Conservation (phyloP, 805 yeast species). For the Sugiyamaella boreocaroliniensis region DNA sequence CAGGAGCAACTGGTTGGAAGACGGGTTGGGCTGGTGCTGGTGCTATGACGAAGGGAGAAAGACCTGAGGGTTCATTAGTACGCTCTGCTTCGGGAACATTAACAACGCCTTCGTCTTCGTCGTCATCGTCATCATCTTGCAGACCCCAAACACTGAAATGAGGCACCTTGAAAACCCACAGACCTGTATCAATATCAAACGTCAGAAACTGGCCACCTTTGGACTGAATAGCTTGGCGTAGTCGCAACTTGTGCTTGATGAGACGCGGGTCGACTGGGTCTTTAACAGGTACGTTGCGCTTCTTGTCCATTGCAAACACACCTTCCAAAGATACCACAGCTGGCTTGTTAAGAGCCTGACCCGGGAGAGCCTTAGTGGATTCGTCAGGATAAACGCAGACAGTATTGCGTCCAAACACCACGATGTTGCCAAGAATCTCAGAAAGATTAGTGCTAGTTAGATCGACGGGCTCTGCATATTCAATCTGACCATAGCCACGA, state of each 20-base stretch:
- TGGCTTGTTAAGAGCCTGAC: constrained; percentile 73
- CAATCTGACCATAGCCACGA: constrained; percentile 60
- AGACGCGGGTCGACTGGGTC: constrained; percentile 61
- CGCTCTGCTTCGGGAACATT: constrained; percentile 33
- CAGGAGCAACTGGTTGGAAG: background rate
- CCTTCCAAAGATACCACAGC: constrained; percentile 66
- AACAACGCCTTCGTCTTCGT: constrained; percentile 50
- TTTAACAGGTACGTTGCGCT: constrained; percentile 47
- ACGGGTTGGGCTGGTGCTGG: background rate
- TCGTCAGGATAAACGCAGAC: constrained; percentile 68
- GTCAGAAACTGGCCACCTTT: constrained; percentile 75
- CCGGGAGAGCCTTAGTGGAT: constrained; percentile 47
- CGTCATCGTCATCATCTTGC: constrained; percentile 29
- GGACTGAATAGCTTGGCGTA: constrained; percentile 42
- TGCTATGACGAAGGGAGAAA: background rate
- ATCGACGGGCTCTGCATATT: constrained; percentile 71
- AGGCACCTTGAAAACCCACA: constrained; percentile 75
- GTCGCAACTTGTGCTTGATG: constrained; percentile 39
- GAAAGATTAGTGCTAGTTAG: constrained; percentile 55
- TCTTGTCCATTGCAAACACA: constrained; percentile 65
- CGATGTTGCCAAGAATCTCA: constrained; percentile 56
- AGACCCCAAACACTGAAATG: constrained; percentile 96
- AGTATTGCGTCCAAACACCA: constrained; percentile 53
- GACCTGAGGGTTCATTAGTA: constrained; percentile 15
- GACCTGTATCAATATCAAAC: constrained; percentile 65